Conservation (phyloP, 306 rosid species). For the Lathyrus aphaca region DNA sequence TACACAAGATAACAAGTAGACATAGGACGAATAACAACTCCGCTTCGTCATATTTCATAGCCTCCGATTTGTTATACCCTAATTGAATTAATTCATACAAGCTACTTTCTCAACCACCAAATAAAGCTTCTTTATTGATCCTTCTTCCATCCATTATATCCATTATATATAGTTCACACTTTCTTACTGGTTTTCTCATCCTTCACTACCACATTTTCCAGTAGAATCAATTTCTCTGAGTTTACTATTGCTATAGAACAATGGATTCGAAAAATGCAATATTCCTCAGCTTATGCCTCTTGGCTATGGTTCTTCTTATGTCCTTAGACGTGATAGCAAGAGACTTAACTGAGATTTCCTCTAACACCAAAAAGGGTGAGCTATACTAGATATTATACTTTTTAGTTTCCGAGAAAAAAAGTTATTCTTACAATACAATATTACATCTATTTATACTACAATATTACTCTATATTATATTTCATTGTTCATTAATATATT, state of each 20-base stretch:
- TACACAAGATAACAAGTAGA: no score
- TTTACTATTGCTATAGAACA: not conserved
- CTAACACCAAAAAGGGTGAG: conserved; percentile 34
- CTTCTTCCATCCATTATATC: not conserved
- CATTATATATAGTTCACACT: conserved; percentile 19
- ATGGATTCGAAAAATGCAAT: conserved; percentile 50
- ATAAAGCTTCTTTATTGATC: not conserved
- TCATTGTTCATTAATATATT: no score
- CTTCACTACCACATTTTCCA: not conserved
- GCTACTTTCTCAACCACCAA: not conserved
- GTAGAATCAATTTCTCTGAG: not conserved
- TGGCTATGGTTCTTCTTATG: conserved; percentile 42
- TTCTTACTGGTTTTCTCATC: not conserved
- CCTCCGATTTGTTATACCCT: no score
- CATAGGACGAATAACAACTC: no score
- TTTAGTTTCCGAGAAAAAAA: no score
- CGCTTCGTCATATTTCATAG: no score
- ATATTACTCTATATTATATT: no score
- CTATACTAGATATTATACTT: not conserved
- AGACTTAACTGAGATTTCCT: conserved; percentile 36
- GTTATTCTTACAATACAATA: no score
- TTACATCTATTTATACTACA: no score
- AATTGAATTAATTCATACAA: not conserved
- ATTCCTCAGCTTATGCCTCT: conserved; percentile 40
- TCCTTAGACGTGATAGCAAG: conserved; percentile 42